phyloP scores from a whole-genome alignment of 768 basidiomycete species.

The Agrocybe pediades region DNA sequence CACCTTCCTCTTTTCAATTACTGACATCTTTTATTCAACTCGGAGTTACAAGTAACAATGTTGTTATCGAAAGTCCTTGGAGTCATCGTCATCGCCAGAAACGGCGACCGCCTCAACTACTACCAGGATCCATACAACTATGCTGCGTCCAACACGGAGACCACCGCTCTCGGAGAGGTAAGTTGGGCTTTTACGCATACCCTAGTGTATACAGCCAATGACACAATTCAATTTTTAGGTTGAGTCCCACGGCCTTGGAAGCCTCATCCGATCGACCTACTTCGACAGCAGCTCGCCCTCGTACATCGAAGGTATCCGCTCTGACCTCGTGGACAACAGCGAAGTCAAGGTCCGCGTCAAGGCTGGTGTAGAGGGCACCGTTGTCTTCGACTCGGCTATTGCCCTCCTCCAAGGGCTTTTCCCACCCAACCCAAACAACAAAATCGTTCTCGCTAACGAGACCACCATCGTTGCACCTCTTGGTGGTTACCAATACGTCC shows the following conservation, averaged over 20 bases:
- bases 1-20: conserved; percentile 20
- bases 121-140: conserved; percentile 76
- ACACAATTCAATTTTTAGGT: conserved; percentile 38
- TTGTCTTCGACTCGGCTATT: conserved; percentile 84
- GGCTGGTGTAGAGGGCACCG: conserved; percentile 81
- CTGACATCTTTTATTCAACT: conserved; percentile 11
- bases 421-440: conserved; percentile 76
- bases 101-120: conserved; percentile 72
- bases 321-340: conserved; percentile 71
- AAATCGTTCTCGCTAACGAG: conserved; percentile 78
- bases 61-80: conserved; percentile 68
- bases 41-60: conserved; percentile 26
- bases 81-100: conserved; percentile 76
- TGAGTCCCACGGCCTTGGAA: conserved; percentile 68
- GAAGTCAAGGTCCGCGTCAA: conserved; percentile 80
- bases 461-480: conserved; percentile 72
- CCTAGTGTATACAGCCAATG: background rate
- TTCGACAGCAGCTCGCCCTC: conserved; percentile 66
- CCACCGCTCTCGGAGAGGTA: conserved; percentile 77
- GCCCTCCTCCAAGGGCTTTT: conserved; percentile 85
- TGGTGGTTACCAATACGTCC: conserved; percentile 85
- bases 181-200: conserved; percentile 15
- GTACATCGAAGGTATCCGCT: conserved; percentile 65
- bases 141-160: conserved; percentile 60
- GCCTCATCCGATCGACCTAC: conserved; percentile 64